Evolutionary conservation across 1,284 basidiomycete genomes (phyloP).

Genomic region (Tylopilus orsonianus): DNA sequence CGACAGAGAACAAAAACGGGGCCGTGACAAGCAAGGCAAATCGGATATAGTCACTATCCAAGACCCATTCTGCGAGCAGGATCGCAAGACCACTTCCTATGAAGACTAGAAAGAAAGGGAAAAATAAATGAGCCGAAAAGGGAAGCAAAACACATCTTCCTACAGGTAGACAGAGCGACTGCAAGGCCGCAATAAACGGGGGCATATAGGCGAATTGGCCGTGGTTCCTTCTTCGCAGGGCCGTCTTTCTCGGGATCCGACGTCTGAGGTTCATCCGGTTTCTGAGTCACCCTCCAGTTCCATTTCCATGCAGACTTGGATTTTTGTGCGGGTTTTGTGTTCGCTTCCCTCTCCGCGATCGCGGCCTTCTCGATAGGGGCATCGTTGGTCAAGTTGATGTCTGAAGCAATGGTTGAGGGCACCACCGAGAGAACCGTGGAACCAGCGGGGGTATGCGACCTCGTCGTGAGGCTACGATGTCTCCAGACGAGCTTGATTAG

Average conservation of each 20-base stretch:
- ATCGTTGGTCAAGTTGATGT: conserved; percentile 51
- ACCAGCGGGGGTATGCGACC: conserved; percentile 3
- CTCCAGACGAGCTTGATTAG: conserved; percentile 79
- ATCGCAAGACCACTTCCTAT: conserved; percentile 54
- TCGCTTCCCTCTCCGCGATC: conserved; percentile 36
- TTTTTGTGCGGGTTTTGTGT: conserved; percentile 10
- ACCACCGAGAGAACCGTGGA: conserved; percentile 19
- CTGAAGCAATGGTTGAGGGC: conserved; percentile 45
- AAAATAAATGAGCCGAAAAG: conserved; percentile 2
- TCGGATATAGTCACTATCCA: conserved; percentile 64
- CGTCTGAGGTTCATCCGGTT: conserved; percentile 26
- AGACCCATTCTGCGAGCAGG: conserved; percentile 64
- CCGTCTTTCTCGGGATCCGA: conserved; percentile 49
- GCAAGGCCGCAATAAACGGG: conserved; percentile 78
- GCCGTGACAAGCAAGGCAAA: conserved; percentile 65
- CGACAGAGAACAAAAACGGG: conserved; percentile 74
- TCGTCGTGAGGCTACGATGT: conserved; percentile 26
- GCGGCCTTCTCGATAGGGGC: conserved; percentile 13
- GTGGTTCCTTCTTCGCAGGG: conserved; percentile 35
- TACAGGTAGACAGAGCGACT: conserved; percentile 52
- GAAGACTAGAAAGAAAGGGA: conserved; percentile 48
- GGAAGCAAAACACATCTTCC: conserved; percentile 53
- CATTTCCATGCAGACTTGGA: conserved; percentile 27
- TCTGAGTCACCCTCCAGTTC: conserved; percentile 30
- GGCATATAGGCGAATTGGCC: conserved; percentile 73